Conservation (phyloP, 371 early-diverging fungal genomes). For the Fennellomyces sp. region DNA sequence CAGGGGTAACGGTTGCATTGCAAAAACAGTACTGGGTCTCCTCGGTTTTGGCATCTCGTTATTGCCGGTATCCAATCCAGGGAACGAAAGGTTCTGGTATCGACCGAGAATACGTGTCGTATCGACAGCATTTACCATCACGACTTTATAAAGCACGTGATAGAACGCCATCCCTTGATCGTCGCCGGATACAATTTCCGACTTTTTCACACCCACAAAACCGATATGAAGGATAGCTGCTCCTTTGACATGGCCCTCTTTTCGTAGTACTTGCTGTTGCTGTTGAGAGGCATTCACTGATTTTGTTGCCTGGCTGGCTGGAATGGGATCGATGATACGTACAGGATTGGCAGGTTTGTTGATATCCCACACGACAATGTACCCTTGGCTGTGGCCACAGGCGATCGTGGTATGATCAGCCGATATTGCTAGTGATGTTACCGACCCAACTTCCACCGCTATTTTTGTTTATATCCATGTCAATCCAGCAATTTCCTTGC, state of each 20-base stretch:
- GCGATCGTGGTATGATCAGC: conserved; percentile 70
- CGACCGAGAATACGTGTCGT: conserved; percentile 73
- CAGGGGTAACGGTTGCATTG: conserved; percentile 68
- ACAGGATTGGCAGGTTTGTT: conserved; percentile 51
- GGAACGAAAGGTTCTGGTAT: conserved; percentile 52
- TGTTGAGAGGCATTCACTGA: conserved; percentile 26
- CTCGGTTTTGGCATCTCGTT: conserved; percentile 24
- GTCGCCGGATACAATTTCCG: conserved; percentile 75
- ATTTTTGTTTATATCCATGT: neutral
- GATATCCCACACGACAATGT: conserved; percentile 77
- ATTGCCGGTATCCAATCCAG: neutral
- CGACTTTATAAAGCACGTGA: conserved; percentile 68
- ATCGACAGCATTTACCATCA: conserved; percentile 71
- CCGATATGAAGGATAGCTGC: conserved; percentile 71
- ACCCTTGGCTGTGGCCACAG: conserved; percentile 75
- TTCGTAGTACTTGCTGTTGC: conserved; percentile 37
- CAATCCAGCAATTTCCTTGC: neutral
- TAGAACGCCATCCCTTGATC: conserved; percentile 79
- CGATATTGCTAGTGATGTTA: conserved; percentile 74
- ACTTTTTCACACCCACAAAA: conserved; percentile 68
- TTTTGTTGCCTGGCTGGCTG: conserved; percentile 32
- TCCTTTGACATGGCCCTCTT: conserved; percentile 73
- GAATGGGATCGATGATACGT: conserved; percentile 57
- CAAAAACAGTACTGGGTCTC: conserved; percentile 68
- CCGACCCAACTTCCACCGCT: conserved; percentile 70